Evolutionary conservation across 2,329 filamentous ascomycete genomes (phyloP).

Genomic region (Hypoxylon sp.): DNA sequence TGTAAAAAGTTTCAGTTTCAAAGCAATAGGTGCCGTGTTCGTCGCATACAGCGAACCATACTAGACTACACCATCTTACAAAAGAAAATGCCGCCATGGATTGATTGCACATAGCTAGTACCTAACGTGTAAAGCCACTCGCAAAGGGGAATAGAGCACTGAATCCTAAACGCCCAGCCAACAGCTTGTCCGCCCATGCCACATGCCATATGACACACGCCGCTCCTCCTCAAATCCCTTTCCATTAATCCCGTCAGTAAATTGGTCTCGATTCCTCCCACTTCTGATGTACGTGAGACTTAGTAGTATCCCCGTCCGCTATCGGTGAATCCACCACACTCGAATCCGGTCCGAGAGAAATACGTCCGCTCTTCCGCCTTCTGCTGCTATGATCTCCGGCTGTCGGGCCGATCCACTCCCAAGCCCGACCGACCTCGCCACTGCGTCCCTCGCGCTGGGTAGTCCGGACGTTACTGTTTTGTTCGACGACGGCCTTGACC

Average conservation of each 20-base stretch:
- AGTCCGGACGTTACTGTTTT: slow-evolving; percentile 91
- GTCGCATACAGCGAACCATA: not conserved
- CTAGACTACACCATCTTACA: slow-evolving; percentile 9
- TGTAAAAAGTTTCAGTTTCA: not conserved
- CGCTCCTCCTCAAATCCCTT: slow-evolving; percentile 4
- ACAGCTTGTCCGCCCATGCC: slow-evolving; percentile 5
- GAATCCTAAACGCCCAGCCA: slow-evolving; percentile 30
- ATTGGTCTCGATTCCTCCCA: slow-evolving; percentile 59
- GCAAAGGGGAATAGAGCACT: slow-evolving; percentile 6
- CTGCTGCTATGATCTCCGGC: slow-evolving; percentile 60
- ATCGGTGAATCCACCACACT: slow-evolving; percentile 55
- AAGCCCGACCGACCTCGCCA: slow-evolving; percentile 76
- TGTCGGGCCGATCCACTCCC: slow-evolving; percentile 78
- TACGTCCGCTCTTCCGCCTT: slow-evolving; percentile 67
- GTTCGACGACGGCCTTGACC: slow-evolving; percentile 88
- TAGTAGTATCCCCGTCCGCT: slow-evolving; percentile 8
- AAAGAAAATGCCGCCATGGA: slow-evolving; percentile 22
- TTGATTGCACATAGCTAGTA: slow-evolving; percentile 12
- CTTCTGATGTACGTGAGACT: slow-evolving; percentile 51
- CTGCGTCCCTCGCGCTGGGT: slow-evolving; percentile 77
- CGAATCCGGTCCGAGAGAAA: slow-evolving; percentile 62
- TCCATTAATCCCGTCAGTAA: slow-evolving; percentile 48
- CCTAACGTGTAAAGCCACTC: not conserved
- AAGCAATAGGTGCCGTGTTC: not conserved
- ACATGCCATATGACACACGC: slow-evolving; percentile 1